Conservation (phyloP, 306 rosid species). For the Prosopis cineraria region DNA sequence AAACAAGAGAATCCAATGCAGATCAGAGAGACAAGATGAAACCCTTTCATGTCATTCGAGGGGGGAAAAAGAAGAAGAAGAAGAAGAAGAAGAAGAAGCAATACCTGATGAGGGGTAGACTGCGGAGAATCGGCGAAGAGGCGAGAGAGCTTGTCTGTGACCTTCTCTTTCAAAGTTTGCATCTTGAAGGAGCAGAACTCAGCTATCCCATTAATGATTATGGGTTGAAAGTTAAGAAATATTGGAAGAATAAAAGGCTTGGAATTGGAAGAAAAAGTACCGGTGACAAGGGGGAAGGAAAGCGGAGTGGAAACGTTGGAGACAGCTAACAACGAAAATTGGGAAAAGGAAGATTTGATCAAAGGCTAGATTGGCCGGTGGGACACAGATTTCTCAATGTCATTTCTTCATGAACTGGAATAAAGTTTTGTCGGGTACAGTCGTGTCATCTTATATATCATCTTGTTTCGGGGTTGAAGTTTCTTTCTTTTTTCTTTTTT, state of each 20-base stretch:
- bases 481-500: too few relatives aligned
- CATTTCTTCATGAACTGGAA: background rate
- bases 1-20: background rate
- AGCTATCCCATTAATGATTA: constrained; percentile 27
- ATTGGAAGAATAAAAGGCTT: background rate
- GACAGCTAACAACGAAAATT: constrained; percentile 36
- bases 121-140: constrained; percentile 58
- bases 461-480: too few relatives aligned
- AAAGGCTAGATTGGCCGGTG: background rate
- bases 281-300: constrained; percentile 21
- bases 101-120: constrained; percentile 52
- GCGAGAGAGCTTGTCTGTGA: constrained; percentile 63
- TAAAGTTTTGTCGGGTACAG: too few relatives aligned
- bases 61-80: background rate
- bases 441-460: too few relatives aligned
- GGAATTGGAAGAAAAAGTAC: constrained; percentile 8
- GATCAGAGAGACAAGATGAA: background rate
- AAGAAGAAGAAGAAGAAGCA: background rate
- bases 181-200: constrained; percentile 32
- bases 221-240: background rate
- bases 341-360: background rate
- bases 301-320: background rate
- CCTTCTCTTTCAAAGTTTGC: constrained; percentile 71
- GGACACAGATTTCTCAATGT: background rate
- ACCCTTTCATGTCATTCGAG: background rate